These are phyloP conservation scores for Linum trigynum DNA, from an alignment of 345 rosid genomes.

Conservation along the genomic window DNA sequence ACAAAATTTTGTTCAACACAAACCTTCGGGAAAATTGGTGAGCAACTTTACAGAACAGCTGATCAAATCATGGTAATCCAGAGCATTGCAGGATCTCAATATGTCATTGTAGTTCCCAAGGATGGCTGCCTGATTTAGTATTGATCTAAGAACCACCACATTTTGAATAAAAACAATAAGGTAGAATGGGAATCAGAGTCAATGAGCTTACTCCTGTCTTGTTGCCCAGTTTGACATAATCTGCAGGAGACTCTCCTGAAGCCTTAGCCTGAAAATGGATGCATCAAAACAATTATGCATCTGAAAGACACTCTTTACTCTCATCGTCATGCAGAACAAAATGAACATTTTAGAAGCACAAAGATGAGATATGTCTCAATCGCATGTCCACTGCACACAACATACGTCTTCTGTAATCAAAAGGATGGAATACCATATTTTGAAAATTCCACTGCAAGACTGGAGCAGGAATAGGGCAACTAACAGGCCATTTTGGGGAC, in stretches of 20 bases:
- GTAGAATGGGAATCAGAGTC: slow-evolving; percentile 15
- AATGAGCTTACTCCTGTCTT: slow-evolving; percentile 62
- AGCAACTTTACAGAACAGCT: slow-evolving; percentile 72
- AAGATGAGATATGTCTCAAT: neutral
- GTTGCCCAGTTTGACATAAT: slow-evolving; percentile 51
- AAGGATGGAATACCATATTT: neutral
- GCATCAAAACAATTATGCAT: slow-evolving; percentile 1
- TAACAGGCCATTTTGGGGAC: neutral
- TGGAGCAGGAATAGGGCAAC: neutral
- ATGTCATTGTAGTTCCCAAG: slow-evolving; percentile 56
- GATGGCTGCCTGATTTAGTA: slow-evolving; percentile 62
- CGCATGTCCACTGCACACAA: neutral
- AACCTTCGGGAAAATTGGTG: slow-evolving; percentile 72
- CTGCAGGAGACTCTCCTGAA: slow-evolving; percentile 65
- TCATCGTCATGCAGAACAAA: slow-evolving; percentile 1
- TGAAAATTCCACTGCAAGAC: neutral
- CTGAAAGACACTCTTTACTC: neutral
- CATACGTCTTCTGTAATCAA: neutral
- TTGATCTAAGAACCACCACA: slow-evolving; percentile 21
- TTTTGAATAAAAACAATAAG: slow-evolving; percentile 15
- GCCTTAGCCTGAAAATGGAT: slow-evolving; percentile 66
- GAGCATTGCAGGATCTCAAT: slow-evolving; percentile 67
- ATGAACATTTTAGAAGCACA: neutral
- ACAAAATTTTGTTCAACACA: slow-evolving; percentile 5
- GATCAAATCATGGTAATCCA: slow-evolving; percentile 93